A percentile compares a stretch with the other conserved stretches of the same genome.
Conservation (phyloP, 768 basidiomycete species). For the Holtermanniella nyarrowii region DNA sequence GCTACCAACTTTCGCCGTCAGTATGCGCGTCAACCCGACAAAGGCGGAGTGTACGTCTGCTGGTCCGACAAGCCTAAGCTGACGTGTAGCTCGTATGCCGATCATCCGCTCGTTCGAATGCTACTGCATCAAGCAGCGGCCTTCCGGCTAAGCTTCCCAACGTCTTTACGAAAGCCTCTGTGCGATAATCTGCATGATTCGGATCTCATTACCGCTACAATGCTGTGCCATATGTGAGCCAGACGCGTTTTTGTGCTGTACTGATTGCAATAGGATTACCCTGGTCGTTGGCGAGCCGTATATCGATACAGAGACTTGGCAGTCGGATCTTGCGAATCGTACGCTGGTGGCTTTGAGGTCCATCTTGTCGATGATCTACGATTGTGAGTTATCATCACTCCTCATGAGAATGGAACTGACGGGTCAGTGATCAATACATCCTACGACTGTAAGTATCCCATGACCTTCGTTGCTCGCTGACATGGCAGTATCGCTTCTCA, state of each 20-base stretch:
- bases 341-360: constrained; percentile 23
- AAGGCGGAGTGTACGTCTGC: constrained; percentile 6
- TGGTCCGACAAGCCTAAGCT: background rate
- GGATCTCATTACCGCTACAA: constrained; percentile 17
- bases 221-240: constrained; percentile 20
- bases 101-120: constrained; percentile 11
- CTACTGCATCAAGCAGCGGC: constrained; percentile 22
- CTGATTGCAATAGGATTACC: constrained; percentile 12
- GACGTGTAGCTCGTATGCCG: constrained; percentile 7
- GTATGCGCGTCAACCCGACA: constrained; percentile 18
- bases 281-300: constrained; percentile 22
- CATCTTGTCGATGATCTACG: constrained; percentile 29
- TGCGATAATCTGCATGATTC: constrained; percentile 10
- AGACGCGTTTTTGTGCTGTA: background rate
- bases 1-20: constrained; percentile 17
- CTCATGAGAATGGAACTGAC: constrained; percentile 3
- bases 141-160: constrained; percentile 22
- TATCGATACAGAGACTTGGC: constrained; percentile 23
- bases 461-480: constrained; percentile 5
- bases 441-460: constrained; percentile 21
- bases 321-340: constrained; percentile 21
- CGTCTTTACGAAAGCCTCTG: constrained; percentile 20
- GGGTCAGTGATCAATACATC: constrained; percentile 24
- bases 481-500: constrained; percentile 23
- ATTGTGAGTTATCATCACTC: constrained; percentile 15